A percentile compares a stretch with the other conserved stretches of the same genome.
Conservation (phyloP, 225 moss, liverwort and hornwort species). For the Physcomitrellopsis africana region DNA sequence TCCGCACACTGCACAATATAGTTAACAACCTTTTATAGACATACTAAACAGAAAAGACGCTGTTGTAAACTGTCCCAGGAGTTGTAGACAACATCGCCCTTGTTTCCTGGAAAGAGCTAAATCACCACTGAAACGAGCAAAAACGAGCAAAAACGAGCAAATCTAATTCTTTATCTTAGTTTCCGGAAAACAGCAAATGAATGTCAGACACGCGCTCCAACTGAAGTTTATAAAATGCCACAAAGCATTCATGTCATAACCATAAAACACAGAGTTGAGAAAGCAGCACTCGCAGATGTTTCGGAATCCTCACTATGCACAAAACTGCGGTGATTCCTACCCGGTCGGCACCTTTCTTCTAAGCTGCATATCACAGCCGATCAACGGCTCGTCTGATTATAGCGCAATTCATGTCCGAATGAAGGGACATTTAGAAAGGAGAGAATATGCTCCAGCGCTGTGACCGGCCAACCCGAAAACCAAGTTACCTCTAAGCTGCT, state of each 20-base stretch:
- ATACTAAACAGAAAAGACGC: constrained; percentile 11
- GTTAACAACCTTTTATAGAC: constrained; percentile 20
- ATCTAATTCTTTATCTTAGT: background rate
- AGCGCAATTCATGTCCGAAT: too few species aligned
- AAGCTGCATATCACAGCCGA: too few species aligned
- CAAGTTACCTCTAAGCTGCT: constrained; percentile 61
- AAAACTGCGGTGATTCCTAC: too few species aligned
- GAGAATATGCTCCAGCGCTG: background rate
- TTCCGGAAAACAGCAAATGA: background rate
- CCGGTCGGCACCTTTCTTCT: too few species aligned
- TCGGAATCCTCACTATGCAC: background rate
- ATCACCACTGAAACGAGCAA: background rate
- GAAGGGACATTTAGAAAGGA: too few species aligned
- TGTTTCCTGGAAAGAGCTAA: background rate
- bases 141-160: background rate
- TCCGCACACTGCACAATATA: constrained; percentile 73
- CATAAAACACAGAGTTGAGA: background rate
- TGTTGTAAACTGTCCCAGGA: background rate
- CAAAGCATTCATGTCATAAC: background rate
- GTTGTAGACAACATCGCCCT: background rate
- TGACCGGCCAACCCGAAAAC: constrained; percentile 11
- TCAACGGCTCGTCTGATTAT: too few species aligned
- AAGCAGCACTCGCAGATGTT: constrained; percentile 4
- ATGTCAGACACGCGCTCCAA: background rate
- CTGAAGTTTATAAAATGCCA: background rate